Base-by-base conservation (phyloP, 2,329 filamentous ascomycete genomes). In the Colletotrichum cordylinicola region DNA sequence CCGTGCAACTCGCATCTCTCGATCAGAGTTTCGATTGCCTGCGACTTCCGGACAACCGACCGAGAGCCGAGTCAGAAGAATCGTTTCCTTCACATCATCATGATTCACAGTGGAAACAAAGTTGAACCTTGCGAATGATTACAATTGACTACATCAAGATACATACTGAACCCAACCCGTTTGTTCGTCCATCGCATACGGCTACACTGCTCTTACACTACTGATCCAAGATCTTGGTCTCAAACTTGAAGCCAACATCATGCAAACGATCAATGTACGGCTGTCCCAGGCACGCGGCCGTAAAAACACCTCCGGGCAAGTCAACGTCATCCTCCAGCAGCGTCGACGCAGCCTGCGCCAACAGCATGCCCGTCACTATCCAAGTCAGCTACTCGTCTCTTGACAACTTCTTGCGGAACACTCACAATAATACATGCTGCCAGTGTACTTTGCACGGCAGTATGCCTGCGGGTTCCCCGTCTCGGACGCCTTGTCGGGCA, bases 231-330 rank as follows among this genome's bases (percentile, higher is more conserved):
- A 90, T 83, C 80, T 87, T 88, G 29, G 88, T 87, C 79, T 94
- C 90, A 60, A 94, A 87, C 81, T 90, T 90, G 80, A 96, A 90
- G 4, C 93, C 94, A 52, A 86, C 88, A 39, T 88, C 86, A 43
- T 90, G 85, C 55, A 95, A 80, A 16, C 93, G 88, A 80, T 95
- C 91, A 75, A 95, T 86, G 80, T 91, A 94, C 12, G 88, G 85
- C 78, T 93, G 91, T 1, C 94, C 94, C 4, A 96, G 85, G 70
- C 91, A 94, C 1, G 94, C 93, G 1, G 94, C 92, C 2, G 94
- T 96, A 77, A 94, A 91, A 29, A 95, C 85, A 4, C 94, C 94
- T 21, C 94, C 94, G 2, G 87, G 87, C 15, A 95, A 84, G 43
- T 88, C 83, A 15, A 91, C 84, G 16, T 92, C 88, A 52, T 94